Conservation (phyloP, 495 filamentous ascomycete species). For the Polyplosphaeria fusca region DNA sequence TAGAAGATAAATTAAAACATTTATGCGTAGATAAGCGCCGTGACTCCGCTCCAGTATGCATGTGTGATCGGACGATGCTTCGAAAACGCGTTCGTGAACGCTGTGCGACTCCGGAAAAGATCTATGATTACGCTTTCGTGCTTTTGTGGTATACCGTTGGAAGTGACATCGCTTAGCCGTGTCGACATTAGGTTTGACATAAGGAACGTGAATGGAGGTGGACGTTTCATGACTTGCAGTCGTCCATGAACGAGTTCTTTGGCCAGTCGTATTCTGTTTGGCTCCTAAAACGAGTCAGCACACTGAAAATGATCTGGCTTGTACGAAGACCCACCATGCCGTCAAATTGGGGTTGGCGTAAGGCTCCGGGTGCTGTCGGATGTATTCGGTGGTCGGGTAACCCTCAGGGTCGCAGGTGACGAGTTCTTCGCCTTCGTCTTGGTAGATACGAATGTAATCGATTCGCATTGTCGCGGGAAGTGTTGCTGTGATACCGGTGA, state of each 20-base stretch:
- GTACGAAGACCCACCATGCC: conserved; percentile 44
- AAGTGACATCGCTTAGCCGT: conserved; percentile 15
- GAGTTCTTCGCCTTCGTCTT: conserved; percentile 55
- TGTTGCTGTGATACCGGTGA: conserved; percentile 49
- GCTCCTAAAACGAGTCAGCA: conserved; percentile 12
- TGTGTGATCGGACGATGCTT: conserved; percentile 6
- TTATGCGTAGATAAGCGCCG: conserved; percentile 15
- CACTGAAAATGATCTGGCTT: conserved; percentile 23
- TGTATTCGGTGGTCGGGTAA: conserved; percentile 70
- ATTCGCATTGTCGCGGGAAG: conserved; percentile 69
- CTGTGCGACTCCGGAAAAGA: conserved; percentile 11
- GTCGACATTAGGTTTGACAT: conserved; percentile 24
- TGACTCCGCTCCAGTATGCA: conserved; percentile 29
- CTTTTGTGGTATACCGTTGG: conserved; percentile 13
- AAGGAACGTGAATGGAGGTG: conserved; percentile 13
- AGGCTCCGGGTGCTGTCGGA: conserved; percentile 57
- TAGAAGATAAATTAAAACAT: conserved; percentile 3
- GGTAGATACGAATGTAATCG: conserved; percentile 75
- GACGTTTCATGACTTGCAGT: conserved; percentile 30
- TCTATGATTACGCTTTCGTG: conserved; percentile 21
- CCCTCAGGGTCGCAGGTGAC: conserved; percentile 71
- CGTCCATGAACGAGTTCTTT: conserved; percentile 50
- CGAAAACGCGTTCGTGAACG: conserved; percentile 17
- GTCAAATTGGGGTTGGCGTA: conserved; percentile 68
- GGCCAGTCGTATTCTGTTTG: conserved; percentile 46